Evolutionary conservation across 1,284 basidiomycete species (phyloP).

Genomic region (Farysia itapuensis): DNA sequence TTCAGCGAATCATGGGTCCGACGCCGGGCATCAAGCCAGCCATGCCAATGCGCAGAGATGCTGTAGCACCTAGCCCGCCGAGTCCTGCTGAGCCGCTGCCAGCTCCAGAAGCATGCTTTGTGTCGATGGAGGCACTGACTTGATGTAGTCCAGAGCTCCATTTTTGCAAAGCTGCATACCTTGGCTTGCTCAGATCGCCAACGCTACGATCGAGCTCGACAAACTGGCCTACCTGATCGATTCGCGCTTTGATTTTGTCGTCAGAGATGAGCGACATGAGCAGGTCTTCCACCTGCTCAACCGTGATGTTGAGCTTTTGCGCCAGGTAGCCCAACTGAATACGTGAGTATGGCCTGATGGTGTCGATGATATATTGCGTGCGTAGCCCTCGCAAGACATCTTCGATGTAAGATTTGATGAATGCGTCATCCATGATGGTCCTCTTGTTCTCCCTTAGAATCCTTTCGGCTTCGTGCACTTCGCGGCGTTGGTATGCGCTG

Average conservation of each 20-base stretch:
- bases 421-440: slow-evolving; percentile 91
- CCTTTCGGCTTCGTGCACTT: slow-evolving; percentile 93
- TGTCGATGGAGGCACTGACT: slow-evolving; percentile 13
- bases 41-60: slow-evolving; percentile 27
- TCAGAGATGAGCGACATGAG: slow-evolving; percentile 91
- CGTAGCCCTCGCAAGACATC: slow-evolving; percentile 88
- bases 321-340: slow-evolving; percentile 71
- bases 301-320: slow-evolving; percentile 87
- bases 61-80: slow-evolving; percentile 3
- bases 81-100: slow-evolving; percentile 14
- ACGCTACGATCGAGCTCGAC: slow-evolving; percentile 74
- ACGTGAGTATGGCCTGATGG: slow-evolving; percentile 94
- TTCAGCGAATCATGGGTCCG: slow-evolving; percentile 17
- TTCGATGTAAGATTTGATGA: slow-evolving; percentile 90
- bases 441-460: slow-evolving; percentile 86
- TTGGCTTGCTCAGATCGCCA: slow-evolving; percentile 77
- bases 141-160: slow-evolving; percentile 70
- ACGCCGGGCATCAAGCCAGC: slow-evolving; percentile 8
- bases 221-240: slow-evolving; percentile 90
- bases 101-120: slow-evolving; percentile 24
- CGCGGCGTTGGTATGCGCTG: slow-evolving; percentile 89
- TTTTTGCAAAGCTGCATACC: slow-evolving; percentile 76
- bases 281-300: slow-evolving; percentile 85
- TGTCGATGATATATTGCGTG: slow-evolving; percentile 93
- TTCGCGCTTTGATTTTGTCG: slow-evolving; percentile 88